phyloP scores from a whole-genome alignment of 495 filamentous ascomycete species.

The Neurospora pannonica region DNA sequence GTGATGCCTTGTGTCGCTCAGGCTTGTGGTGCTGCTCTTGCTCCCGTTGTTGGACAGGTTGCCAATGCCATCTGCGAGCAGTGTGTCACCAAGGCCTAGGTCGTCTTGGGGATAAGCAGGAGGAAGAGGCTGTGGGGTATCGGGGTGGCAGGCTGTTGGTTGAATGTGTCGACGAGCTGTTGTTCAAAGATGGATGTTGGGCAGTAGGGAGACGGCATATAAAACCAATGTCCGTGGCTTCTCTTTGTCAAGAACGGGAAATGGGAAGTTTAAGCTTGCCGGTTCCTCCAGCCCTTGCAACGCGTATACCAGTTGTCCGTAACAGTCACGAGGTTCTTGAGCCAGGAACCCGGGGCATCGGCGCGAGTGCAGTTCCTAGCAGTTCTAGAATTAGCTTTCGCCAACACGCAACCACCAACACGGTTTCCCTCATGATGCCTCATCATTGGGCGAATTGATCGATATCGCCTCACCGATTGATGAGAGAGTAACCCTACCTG shows the following conservation, averaged over 20 bases:
- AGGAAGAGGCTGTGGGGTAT: no score
- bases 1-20: constrained; percentile 6
- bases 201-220: background rate
- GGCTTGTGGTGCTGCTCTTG: constrained; percentile 2
- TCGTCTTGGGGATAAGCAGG: background rate
- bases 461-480: background rate
- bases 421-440: background rate
- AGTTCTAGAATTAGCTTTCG: background rate
- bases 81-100: background rate
- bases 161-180: background rate
- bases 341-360: background rate
- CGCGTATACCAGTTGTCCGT: background rate
- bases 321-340: background rate
- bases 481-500: background rate
- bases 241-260: background rate
- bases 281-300: background rate
- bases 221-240: background rate
- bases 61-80: constrained; percentile 8
- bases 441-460: background rate
- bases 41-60: constrained; percentile 2
- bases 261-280: background rate
- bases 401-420: background rate
- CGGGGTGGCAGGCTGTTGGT: background rate
- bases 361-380: background rate
- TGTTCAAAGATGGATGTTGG: background rate